phyloP scores from a whole-genome alignment of 2,329 filamentous ascomycete genomes.

The Neophaeococcomyces aloes region DNA sequence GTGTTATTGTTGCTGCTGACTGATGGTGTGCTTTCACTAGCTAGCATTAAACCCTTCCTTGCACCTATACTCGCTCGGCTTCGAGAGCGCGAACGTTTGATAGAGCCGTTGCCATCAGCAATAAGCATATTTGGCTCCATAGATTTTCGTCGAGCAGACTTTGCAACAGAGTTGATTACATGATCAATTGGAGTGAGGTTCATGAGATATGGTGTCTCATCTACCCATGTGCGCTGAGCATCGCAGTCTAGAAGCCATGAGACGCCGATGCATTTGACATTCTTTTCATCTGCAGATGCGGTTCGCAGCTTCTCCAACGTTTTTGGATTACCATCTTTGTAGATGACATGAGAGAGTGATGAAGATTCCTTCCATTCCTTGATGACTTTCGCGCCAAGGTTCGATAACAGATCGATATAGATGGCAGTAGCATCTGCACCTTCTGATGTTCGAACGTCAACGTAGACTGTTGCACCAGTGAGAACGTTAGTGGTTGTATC shows the following conservation, averaged over 20 bases:
- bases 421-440: conserved; percentile 71
- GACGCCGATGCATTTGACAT: conserved; percentile 77
- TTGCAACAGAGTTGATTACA: conserved; percentile 56
- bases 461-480: conserved; percentile 64
- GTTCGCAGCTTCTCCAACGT: conserved; percentile 68
- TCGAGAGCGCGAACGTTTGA: conserved; percentile 10
- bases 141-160: conserved; percentile 62
- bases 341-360: conserved; percentile 83
- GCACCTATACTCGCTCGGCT: conserved; percentile 7
- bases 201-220: conserved; percentile 60
- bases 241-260: conserved; percentile 83
- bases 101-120: conserved; percentile 53
- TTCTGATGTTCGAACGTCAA: conserved; percentile 74
- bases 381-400: conserved; percentile 73
- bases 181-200: background rate
- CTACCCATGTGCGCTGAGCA: conserved; percentile 63
- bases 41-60: conserved; percentile 10
- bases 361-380: conserved; percentile 68
- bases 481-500: conserved; percentile 37
- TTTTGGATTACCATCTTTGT: conserved; percentile 71
- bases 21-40: background rate
- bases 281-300: conserved; percentile 48
- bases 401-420: conserved; percentile 65
- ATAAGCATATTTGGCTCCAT: conserved; percentile 66
- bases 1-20: conserved; percentile 13